A percentile compares a stretch with the other conserved stretches of the same genome.
phyloP scores from a whole-genome alignment of 2,329 filamentous ascomycete species.

The Monilinia fructigena region DNA sequence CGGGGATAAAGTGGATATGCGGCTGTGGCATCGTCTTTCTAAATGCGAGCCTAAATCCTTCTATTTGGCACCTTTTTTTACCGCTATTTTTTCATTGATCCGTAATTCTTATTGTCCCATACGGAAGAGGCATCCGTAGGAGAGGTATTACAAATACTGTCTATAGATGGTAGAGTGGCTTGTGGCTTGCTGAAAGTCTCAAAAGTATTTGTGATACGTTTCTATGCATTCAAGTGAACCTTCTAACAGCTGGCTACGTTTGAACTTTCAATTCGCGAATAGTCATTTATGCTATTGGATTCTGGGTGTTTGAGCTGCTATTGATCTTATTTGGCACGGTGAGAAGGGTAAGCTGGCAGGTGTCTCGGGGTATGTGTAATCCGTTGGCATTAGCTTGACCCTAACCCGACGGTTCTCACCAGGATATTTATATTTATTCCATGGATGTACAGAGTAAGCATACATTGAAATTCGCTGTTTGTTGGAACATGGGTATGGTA shows the following conservation, averaged over 20 bases:
- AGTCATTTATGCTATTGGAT: too few relatives aligned
- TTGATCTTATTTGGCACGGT: conserved; percentile 1
- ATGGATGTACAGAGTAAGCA: neutral
- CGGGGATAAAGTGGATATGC: neutral
- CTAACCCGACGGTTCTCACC: neutral
- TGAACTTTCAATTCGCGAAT: neutral
- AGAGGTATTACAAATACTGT: too few relatives aligned
- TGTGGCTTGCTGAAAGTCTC: neutral
- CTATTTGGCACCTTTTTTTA: neutral
- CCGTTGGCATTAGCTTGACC: neutral
- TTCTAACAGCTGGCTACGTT: too few relatives aligned
- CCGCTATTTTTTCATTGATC: neutral
- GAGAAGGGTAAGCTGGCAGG: neutral
- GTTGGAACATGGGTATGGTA: neutral
- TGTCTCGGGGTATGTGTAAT: neutral
- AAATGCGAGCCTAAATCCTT: neutral
- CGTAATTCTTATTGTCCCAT: neutral
- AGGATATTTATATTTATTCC: conserved; percentile 5
- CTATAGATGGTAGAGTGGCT: too few relatives aligned
- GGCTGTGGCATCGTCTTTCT: neutral
- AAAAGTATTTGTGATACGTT: too few relatives aligned
- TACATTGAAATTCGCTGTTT: neutral
- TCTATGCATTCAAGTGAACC: too few relatives aligned
- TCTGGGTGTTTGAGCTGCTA: neutral
- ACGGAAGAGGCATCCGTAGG: too few relatives aligned